Percentiles rank a stretch among this genome's conserved stretches.
Evolutionary conservation across 176 grass and related monocot species (phyloP).

Genomic region (Aegilops speltoides): DNA sequence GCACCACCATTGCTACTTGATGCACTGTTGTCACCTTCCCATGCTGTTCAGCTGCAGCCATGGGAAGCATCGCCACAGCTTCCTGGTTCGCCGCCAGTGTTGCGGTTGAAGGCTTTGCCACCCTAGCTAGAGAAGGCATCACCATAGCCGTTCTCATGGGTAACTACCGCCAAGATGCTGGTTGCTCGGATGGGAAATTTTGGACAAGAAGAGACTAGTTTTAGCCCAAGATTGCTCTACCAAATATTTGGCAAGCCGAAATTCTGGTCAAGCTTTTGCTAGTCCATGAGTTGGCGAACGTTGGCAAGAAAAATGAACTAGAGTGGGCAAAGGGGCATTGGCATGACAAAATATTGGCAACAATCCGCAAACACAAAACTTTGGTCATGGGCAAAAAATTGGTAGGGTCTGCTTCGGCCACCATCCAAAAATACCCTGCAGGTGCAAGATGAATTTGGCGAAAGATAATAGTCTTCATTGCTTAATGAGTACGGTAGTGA

Average conservation of each 20-base stretch:
- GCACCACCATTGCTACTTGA: not conserved
- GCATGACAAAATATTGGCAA: not conserved
- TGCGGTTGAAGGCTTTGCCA: not conserved
- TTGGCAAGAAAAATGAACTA: not conserved
- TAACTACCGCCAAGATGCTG: not conserved
- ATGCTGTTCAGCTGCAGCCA: not conserved
- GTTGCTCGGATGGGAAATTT: not conserved
- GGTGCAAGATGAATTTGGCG: not conserved
- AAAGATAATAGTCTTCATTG: not conserved
- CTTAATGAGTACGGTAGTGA: not conserved
- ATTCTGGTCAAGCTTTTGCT: not conserved
- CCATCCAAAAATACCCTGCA: not conserved
- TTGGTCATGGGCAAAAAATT: not conserved
- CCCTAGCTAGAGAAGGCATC: not conserved
- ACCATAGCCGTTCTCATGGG: not conserved
- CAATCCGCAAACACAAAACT: not conserved
- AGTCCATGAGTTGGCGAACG: not conserved
- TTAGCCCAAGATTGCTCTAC: not conserved
- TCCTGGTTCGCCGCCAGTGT: not conserved
- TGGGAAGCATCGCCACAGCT: not conserved
- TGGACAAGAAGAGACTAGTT: not conserved
- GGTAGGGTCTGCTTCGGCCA: not conserved
- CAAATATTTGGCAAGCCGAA: not conserved
- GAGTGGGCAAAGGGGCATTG: not conserved
- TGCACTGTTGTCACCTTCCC: not conserved